phyloP scores from a whole-genome alignment of 2,329 filamentous ascomycete species.

The Furcasterigmium furcatum region DNA sequence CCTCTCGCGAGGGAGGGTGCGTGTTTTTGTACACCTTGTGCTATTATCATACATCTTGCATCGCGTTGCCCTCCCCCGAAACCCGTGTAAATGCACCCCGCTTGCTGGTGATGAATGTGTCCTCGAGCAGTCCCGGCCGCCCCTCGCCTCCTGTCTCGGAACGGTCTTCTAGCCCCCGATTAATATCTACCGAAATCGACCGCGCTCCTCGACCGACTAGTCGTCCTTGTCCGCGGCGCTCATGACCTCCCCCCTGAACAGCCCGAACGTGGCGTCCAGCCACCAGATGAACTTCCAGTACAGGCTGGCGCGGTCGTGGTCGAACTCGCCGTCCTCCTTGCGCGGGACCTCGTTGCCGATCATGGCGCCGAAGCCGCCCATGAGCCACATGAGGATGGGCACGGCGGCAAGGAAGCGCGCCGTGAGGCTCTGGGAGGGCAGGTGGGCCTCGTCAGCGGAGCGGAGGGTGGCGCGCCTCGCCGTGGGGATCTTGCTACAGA shows the following conservation, averaged over 20 bases:
- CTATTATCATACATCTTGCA: too few species aligned
- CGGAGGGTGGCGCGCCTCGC: slow-evolving; percentile 64
- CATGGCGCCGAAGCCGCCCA: slow-evolving; percentile 64
- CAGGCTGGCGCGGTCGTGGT: slow-evolving; percentile 65
- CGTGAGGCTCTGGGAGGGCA: slow-evolving; percentile 63
- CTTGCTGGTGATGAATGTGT: background rate
- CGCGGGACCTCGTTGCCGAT: slow-evolving; percentile 75
- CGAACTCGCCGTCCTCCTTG: slow-evolving; percentile 72
- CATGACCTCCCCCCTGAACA: slow-evolving; percentile 58
- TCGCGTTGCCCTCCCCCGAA: too few species aligned
- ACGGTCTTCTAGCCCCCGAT: too few species aligned
- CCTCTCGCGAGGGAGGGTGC: background rate
- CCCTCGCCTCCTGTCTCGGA: too few species aligned
- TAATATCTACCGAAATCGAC: background rate
- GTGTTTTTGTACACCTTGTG: background rate
- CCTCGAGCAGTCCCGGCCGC: background rate
- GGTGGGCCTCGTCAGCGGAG: slow-evolving; percentile 66
- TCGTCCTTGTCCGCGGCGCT: slow-evolving; percentile 56
- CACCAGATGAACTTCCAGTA: slow-evolving; percentile 68
- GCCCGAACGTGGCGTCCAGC: slow-evolving; percentile 54
- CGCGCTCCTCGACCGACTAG: too few species aligned
- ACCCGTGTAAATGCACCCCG: background rate
- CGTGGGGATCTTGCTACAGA: slow-evolving; percentile 62
- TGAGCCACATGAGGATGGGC: slow-evolving; percentile 71
- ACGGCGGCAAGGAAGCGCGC: slow-evolving; percentile 64